Percentiles rank a stretch among this genome's conserved stretches.
Evolutionary conservation across 1,139 yeast genomes (phyloP).

Genomic region (Diutina ranongensis): DNA sequence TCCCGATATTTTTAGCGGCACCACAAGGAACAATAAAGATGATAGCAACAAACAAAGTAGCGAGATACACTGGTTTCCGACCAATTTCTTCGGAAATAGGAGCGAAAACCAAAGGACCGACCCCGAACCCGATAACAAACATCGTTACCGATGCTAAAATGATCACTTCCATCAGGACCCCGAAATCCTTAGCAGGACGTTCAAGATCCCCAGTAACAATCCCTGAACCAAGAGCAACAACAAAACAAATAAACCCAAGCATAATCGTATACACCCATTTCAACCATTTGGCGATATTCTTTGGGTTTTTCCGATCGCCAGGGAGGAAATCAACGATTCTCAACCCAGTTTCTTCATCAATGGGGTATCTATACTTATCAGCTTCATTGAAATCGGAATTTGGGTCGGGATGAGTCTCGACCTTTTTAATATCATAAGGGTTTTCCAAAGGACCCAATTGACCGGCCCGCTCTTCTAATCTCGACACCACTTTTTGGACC

Average conservation of each 20-base stretch:
- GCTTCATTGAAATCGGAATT: conserved; percentile 28
- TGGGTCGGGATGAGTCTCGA: conserved; percentile 26
- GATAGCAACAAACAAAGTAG: conserved; percentile 49
- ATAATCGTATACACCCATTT: conserved; percentile 48
- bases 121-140: conserved; percentile 64
- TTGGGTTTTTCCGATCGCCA: conserved; percentile 48
- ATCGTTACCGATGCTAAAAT: conserved; percentile 44
- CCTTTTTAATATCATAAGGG: conserved; percentile 33
- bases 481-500: conserved; percentile 3
- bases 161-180: conserved; percentile 43
- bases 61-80: conserved; percentile 42
- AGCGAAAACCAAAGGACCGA: conserved; percentile 66
- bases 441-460: conserved; percentile 42
- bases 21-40: conserved; percentile 68
- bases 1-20: conserved; percentile 57
- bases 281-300: conserved; percentile 30
- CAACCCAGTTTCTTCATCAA: conserved; percentile 42
- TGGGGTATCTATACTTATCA: conserved; percentile 50
- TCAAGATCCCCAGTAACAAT: conserved; percentile 49
- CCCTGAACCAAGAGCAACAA: conserved; percentile 50
- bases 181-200: conserved; percentile 39
- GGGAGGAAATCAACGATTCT: conserved; percentile 48
- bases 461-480: conserved; percentile 20
- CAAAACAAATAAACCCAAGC: conserved; percentile 43
- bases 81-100: conserved; percentile 70